A percentile compares a stretch with the other conserved stretches of the same genome.
Evolutionary conservation across 805 yeast species (phyloP).

Genomic region (Ogataea neopini): DNA sequence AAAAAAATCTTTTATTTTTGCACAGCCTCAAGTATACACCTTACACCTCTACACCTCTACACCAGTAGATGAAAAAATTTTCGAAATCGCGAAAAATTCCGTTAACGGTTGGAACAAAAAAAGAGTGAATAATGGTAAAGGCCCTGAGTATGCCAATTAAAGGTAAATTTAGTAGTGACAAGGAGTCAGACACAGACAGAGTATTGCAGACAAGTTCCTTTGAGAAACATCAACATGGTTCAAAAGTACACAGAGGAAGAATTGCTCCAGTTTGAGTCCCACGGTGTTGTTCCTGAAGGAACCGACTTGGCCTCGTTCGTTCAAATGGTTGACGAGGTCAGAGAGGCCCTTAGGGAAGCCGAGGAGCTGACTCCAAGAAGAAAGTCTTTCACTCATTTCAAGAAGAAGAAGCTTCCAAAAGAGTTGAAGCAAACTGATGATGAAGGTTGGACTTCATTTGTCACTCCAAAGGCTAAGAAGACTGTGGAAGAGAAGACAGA

Average conservation of each 20-base stretch:
- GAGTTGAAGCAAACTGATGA: conserved; percentile 60
- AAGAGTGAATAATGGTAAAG: not conserved
- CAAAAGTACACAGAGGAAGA: conserved; percentile 71
- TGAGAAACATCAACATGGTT: conserved; percentile 35
- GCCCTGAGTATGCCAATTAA: not conserved
- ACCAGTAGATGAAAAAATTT: conserved; percentile 6
- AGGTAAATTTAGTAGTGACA: not conserved
- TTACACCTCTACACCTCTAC: conserved; percentile 4
- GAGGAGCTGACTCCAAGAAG: conserved; percentile 48
- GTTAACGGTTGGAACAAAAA: conserved; percentile 1
- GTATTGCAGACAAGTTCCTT: not conserved
- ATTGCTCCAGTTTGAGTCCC: conserved; percentile 56
- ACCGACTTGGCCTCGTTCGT: conserved; percentile 66
- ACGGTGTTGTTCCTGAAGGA: conserved; percentile 60
- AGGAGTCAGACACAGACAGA: conserved; percentile 5
- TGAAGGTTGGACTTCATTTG: conserved; percentile 80
- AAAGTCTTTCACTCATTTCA: conserved; percentile 55
- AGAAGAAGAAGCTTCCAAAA: conserved; percentile 49
- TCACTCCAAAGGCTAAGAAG: conserved; percentile 43
- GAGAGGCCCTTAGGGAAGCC: conserved; percentile 39
- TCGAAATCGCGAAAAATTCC: conserved; percentile 7
- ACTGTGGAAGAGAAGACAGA: conserved; percentile 46
- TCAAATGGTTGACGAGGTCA: conserved; percentile 65
- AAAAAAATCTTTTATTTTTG: not conserved
- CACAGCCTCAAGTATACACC: conserved; percentile 4